Base-by-base conservation (phyloP, 805 yeast genomes). In the Ogataea angusta region DNA sequence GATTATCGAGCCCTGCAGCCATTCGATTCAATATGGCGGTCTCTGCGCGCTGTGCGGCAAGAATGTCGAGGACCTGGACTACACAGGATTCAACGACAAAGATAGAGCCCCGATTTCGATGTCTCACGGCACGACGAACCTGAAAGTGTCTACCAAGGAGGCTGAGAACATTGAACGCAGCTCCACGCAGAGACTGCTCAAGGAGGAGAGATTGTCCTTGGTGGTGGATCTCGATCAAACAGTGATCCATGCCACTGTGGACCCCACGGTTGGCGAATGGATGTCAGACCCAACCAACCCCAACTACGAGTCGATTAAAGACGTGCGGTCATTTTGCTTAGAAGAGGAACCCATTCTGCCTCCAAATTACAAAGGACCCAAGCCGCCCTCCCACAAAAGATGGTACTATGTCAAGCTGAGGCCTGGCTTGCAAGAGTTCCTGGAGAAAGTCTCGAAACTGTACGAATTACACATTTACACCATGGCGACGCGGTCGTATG, bases 221-320 rank as follows among this genome's bases (percentile, higher is more conserved):
- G 98, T 93, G 21, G 99, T 93, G 5, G 99, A 93, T 69, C 72
- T 93, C 48, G 99, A 93, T 66, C 99, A 93, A 62, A 93, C 99
- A 0, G 95, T 93, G 5, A 91, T 93, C 23, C 99, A 93, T 57
- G 96, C 97, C 30, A 91, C 97, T 5, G 97, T 91, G 13, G 99
- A 93, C 60, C 97, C 97, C 0, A 89, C 96, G 0, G 95, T 93
- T 22, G 93, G 93, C 1, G 95, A 87, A 56, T 93, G 99, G 99
- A 89, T 85, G 73, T 72, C 73, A 36, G 97, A 93, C 55, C 82
- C 88, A 3, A 62, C 70, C 5, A 86, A 87, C 52, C 95, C 97
- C 6, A 89, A 93, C 56, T 85, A 85, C 57, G 82, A 79, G 3
- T 82, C 91, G 2, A 78, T 93, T 22, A 80, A 82, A 60, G 95